Conservation (phyloP, 495 filamentous ascomycete species). For the Tuber microsphaerosporum region DNA sequence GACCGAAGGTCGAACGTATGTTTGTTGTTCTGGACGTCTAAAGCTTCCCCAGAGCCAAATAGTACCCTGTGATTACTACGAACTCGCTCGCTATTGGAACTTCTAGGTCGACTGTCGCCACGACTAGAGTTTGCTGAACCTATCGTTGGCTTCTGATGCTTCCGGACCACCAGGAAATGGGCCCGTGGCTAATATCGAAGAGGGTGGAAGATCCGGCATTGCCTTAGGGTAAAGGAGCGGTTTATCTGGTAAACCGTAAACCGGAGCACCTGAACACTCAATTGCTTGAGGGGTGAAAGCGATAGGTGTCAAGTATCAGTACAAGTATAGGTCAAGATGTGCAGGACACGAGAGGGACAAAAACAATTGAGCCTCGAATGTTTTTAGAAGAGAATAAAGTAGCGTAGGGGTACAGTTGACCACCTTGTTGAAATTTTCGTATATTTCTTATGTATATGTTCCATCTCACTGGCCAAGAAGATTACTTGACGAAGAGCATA, state of each 20-base stretch:
- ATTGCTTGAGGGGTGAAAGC: not conserved
- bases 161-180: not conserved
- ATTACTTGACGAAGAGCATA: too few relatives aligned
- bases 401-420: not conserved
- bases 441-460: too few relatives aligned
- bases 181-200: not conserved
- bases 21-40: slow-evolving; percentile 30
- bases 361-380: not conserved
- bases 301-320: not conserved
- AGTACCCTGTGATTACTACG: slow-evolving; percentile 27
- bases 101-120: slow-evolving; percentile 17
- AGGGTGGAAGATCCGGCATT: not conserved
- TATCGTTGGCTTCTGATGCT: not conserved
- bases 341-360: not conserved
- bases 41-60: slow-evolving; percentile 32
- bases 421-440: too few relatives aligned
- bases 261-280: not conserved
- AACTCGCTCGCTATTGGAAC: slow-evolving; percentile 13
- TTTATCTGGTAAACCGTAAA: not conserved
- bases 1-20: slow-evolving; percentile 28
- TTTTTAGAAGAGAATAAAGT: not conserved
- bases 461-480: too few relatives aligned
- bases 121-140: slow-evolving; percentile 17
- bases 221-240: not conserved
- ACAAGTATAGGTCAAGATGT: not conserved